A percentile compares a stretch with the other conserved stretches of the same genome.
Evolutionary conservation across 345 rosid species (phyloP).

Genomic region (Conringia planisiliqua): DNA sequence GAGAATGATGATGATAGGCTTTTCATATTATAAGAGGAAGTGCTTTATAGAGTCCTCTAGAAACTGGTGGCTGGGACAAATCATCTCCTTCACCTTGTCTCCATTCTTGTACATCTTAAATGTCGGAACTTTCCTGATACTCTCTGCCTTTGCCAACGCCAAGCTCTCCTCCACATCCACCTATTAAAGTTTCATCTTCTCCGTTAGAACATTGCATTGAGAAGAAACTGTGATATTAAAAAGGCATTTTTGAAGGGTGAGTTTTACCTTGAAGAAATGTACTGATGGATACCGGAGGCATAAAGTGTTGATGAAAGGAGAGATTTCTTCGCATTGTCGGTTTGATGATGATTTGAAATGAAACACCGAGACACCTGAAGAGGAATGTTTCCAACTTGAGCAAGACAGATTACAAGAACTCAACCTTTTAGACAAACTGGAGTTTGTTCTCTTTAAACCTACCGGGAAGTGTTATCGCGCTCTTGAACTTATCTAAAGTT

Average conservation of each 20-base stretch:
- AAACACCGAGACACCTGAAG: slow-evolving; percentile 47
- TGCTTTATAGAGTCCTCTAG: slow-evolving; percentile 70
- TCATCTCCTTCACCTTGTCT: slow-evolving; percentile 68
- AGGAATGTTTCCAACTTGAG: not conserved
- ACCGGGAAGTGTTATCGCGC: slow-evolving; percentile 53
- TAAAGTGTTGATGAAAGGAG: slow-evolving; percentile 33
- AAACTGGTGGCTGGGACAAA: slow-evolving; percentile 61
- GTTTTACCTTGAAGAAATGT: slow-evolving; percentile 33
- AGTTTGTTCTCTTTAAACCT: slow-evolving; percentile 14
- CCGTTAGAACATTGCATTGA: slow-evolving; percentile 8
- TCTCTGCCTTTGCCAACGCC: slow-evolving; percentile 58
- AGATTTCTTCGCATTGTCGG: slow-evolving; percentile 30
- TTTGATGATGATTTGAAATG: slow-evolving; percentile 32
- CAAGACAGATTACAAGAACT: not conserved
- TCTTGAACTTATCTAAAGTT: slow-evolving; percentile 53
- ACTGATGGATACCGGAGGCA: slow-evolving; percentile 35
- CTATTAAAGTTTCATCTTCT: slow-evolving; percentile 28
- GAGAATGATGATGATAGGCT: slow-evolving; percentile 19
- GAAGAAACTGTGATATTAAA: not conserved
- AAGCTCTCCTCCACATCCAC: slow-evolving; percentile 67
- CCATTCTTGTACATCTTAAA: slow-evolving; percentile 78
- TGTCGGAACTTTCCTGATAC: slow-evolving; percentile 66
- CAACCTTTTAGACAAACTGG: not conserved
- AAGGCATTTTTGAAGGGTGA: not conserved
- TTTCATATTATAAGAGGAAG: slow-evolving; percentile 41